These are phyloP conservation scores for Pestalotiopsis sp. DNA, from an alignment of 2,329 filamentous ascomycete genomes.

Conservation along the genomic window DNA sequence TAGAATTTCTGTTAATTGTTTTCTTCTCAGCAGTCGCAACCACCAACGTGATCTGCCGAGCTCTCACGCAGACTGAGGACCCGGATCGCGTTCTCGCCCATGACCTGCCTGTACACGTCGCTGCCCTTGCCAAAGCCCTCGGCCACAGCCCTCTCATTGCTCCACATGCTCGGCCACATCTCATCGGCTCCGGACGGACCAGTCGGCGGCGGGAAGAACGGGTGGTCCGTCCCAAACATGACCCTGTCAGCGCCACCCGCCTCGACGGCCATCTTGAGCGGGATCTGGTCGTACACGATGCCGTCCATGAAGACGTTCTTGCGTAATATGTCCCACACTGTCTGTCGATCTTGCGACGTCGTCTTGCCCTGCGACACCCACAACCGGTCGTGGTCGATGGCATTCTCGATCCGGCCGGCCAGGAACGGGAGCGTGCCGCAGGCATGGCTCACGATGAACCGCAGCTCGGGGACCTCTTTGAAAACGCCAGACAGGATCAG, in stretches of 20 bases:
- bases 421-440: conserved; percentile 88
- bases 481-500: conserved; percentile 89
- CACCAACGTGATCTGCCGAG: background rate
- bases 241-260: conserved; percentile 70
- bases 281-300: conserved; percentile 78
- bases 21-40: background rate
- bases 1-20: background rate
- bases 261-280: conserved; percentile 70
- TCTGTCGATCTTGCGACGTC: conserved; percentile 45
- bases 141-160: conserved; percentile 45
- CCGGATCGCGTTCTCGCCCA: conserved; percentile 32
- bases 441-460: conserved; percentile 82
- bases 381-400: conserved; percentile 79
- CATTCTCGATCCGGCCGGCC: conserved; percentile 85
- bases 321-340: conserved; percentile 57
- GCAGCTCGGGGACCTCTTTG: conserved; percentile 69
- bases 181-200: conserved; percentile 58
- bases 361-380: conserved; percentile 65
- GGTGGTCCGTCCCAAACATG: conserved; percentile 83
- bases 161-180: conserved; percentile 67
- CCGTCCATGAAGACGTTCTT: conserved; percentile 87
- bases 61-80: conserved; percentile 26
- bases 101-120: conserved; percentile 27
- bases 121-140: conserved; percentile 28
- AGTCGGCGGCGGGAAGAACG: conserved; percentile 77